A percentile compares a stretch with the other conserved stretches of the same genome.
These are phyloP conservation scores for Gossypium thurberi DNA, from an alignment of 345 rosid genomes.

Conservation along the genomic window DNA sequence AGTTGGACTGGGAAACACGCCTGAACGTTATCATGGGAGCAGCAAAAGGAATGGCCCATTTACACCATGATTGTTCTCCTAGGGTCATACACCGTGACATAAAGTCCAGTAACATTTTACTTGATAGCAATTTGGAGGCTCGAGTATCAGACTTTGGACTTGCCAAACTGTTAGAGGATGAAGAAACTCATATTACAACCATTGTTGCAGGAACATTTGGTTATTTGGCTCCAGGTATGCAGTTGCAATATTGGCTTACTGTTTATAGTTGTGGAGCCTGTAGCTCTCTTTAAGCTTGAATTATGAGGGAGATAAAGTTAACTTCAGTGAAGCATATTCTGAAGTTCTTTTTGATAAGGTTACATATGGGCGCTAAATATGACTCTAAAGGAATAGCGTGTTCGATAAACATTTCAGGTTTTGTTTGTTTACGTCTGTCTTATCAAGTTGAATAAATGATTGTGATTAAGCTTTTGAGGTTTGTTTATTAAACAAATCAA, in stretches of 20 bases:
- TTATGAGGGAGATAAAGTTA: neutral
- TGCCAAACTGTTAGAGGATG: constrained; percentile 89
- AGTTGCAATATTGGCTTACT: constrained; percentile 1
- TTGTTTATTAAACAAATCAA: too few species aligned
- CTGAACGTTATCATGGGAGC: constrained; percentile 91
- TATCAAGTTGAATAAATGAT: too few species aligned
- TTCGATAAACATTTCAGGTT: too few species aligned
- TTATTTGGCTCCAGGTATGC: constrained; percentile 94
- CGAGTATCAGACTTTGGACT: constrained; percentile 99
- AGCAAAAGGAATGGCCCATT: constrained; percentile 90
- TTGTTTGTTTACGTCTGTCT: too few species aligned
- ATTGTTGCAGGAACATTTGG: constrained; percentile 99
- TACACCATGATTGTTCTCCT: constrained; percentile 99
- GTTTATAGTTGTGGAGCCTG: constrained; percentile 5
- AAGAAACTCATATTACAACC: constrained; percentile 97
- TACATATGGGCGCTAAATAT: too few species aligned
- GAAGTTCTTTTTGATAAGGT: neutral
- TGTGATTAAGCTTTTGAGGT: too few species aligned
- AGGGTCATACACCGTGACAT: constrained; percentile 98
- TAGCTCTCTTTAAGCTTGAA: constrained; percentile 1
- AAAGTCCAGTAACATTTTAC: constrained; percentile 94
- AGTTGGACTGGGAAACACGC: constrained; percentile 90
- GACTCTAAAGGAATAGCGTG: too few species aligned
- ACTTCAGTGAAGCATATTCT: neutral
- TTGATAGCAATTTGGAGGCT: constrained; percentile 93